Percentiles rank a stretch among this genome's conserved stretches.
Evolutionary conservation across 331 rosid genomes (phyloP).

Genomic region (Ulmus americana): DNA sequence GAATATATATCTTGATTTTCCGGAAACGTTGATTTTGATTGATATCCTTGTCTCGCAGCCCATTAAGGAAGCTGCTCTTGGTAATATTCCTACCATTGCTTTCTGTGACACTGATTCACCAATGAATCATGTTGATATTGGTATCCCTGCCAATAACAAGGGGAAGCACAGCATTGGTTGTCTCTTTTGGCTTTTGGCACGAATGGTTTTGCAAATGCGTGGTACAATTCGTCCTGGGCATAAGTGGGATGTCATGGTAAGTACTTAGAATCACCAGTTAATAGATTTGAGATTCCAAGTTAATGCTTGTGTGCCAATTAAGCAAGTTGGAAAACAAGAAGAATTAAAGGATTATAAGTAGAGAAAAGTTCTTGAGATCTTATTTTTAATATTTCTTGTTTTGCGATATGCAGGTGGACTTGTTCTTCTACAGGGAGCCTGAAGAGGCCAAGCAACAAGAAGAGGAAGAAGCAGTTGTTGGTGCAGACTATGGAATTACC

Average conservation of each 20-base stretch:
- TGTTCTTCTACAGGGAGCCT: conserved; percentile 73
- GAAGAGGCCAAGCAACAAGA: conserved; percentile 58
- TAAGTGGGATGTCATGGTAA: conserved; percentile 89
- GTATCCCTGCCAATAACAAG: conserved; percentile 89
- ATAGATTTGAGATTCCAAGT: neutral
- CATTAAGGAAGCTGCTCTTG: conserved; percentile 82
- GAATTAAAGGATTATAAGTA: neutral
- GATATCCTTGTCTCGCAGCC: conserved; percentile 41
- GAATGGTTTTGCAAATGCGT: conserved; percentile 86
- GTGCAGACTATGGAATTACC: conserved; percentile 43
- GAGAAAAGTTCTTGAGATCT: neutral
- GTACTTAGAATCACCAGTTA: neutral
- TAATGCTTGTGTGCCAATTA: neutral
- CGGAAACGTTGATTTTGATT: neutral
- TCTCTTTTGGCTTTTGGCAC: conserved; percentile 69
- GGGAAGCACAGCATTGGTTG: conserved; percentile 88
- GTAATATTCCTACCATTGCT: conserved; percentile 81
- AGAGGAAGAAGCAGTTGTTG: conserved; percentile 53
- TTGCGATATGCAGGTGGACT: conserved; percentile 50
- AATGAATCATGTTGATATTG: conserved; percentile 76
- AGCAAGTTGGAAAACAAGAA: too few relatives aligned
- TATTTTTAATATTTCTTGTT: neutral
- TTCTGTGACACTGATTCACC: conserved; percentile 87
- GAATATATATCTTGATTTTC: neutral
- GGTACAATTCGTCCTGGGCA: conserved; percentile 63